phyloP scores from a whole-genome alignment of 2,329 filamentous ascomycete species.

The Scopulariopsis brevicaulis region DNA sequence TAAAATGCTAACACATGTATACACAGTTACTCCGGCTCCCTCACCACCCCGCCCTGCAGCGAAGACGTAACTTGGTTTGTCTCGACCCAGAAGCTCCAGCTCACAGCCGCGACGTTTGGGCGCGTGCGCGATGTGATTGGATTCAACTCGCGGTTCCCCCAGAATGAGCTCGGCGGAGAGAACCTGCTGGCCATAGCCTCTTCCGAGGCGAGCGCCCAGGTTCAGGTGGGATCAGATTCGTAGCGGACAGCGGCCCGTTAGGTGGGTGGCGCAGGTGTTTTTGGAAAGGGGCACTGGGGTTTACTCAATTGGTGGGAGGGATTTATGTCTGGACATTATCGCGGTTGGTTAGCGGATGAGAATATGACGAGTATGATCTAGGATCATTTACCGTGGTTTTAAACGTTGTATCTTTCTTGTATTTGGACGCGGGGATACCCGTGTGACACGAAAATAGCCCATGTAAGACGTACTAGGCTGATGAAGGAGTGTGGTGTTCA shows the following conservation, averaged over 20 bases:
- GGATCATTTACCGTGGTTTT: too few species aligned
- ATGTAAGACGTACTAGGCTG: too few species aligned
- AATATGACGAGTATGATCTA: too few species aligned
- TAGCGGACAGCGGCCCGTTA: neutral
- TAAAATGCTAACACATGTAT: neutral
- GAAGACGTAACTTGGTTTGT: slow-evolving; percentile 45
- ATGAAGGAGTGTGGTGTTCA: too few species aligned
- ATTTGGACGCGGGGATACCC: too few species aligned
- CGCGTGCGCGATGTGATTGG: slow-evolving; percentile 39
- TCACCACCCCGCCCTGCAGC: slow-evolving; percentile 52
- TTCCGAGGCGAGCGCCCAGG: neutral
- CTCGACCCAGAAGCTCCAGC: slow-evolving; percentile 30
- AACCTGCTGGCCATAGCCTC: slow-evolving; percentile 26
- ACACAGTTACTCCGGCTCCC: slow-evolving; percentile 37
- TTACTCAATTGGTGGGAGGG: too few species aligned
- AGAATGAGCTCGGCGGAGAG: slow-evolving; percentile 31
- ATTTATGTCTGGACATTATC: too few species aligned
- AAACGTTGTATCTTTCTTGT: too few species aligned
- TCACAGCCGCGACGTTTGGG: slow-evolving; percentile 38
- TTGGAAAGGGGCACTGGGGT: neutral
- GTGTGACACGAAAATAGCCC: too few species aligned
- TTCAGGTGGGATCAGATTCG: neutral
- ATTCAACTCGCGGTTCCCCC: slow-evolving; percentile 44
- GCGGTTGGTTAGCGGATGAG: too few species aligned
- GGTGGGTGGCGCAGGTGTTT: neutral